Evolutionary conservation across 192 early-diverging fungal genomes (phyloP).

Genomic region (Coemansia aciculifera): DNA sequence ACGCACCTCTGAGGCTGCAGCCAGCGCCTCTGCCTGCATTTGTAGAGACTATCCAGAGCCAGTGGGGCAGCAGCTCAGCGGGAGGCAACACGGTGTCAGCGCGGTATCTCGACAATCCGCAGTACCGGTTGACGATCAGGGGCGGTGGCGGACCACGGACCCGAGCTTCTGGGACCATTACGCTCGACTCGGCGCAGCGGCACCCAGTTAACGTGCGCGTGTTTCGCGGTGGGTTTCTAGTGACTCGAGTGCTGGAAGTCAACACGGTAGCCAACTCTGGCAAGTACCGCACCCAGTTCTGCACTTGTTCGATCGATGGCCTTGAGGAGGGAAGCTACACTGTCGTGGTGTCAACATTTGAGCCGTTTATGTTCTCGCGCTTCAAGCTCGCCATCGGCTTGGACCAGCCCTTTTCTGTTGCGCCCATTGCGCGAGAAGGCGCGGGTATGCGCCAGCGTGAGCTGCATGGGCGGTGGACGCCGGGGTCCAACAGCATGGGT

Average conservation of each 20-base stretch:
- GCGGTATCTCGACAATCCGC: conserved; percentile 76
- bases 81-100: conserved; percentile 74
- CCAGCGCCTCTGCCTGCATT: conserved; percentile 57
- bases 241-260: conserved; percentile 59
- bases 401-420: conserved; percentile 53
- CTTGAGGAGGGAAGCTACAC: conserved; percentile 73
- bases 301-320: conserved; percentile 65
- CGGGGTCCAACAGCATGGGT: conserved; percentile 63
- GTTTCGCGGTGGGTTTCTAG: conserved; percentile 69
- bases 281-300: conserved; percentile 76
- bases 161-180: conserved; percentile 45
- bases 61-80: conserved; percentile 74
- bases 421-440: conserved; percentile 71
- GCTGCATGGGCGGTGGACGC: conserved; percentile 55
- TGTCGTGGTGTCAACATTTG: conserved; percentile 75
- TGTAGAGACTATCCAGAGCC: conserved; percentile 54
- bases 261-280: conserved; percentile 72
- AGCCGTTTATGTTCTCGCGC: conserved; percentile 66
- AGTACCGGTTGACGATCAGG: conserved; percentile 67
- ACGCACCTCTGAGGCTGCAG: conserved; percentile 62
- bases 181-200: conserved; percentile 68
- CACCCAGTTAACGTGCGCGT: conserved; percentile 69
- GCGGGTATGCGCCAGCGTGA: conserved; percentile 66
- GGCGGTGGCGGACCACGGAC: conserved; percentile 7
- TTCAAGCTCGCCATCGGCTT: conserved; percentile 69